Percentiles rank a stretch among this genome's conserved stretches.
Evolutionary conservation across 352 stramenopile species (phyloP).

Genomic region (Blastocystis hominis): DNA sequence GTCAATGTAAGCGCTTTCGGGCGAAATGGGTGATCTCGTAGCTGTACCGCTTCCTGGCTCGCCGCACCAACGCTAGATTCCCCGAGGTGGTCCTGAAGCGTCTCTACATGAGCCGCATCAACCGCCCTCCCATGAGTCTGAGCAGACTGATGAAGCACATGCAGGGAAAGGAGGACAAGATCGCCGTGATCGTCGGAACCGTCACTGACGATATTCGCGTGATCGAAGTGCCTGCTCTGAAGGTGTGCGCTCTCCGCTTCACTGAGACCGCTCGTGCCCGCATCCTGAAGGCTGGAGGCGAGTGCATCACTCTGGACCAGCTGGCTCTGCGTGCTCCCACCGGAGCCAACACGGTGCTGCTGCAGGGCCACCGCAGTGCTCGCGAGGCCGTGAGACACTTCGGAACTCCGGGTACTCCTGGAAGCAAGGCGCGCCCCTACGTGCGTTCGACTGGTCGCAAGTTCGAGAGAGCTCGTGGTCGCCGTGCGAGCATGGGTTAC

Average conservation of each 20-base stretch:
- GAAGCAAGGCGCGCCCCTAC: conserved; percentile 79
- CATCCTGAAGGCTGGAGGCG: conserved; percentile 90
- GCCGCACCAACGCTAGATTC: conserved; percentile 96
- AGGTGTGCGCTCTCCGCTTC: conserved; percentile 89
- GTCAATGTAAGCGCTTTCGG: conserved; percentile 69
- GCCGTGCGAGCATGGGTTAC: conserved; percentile 94
- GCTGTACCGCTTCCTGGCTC: conserved; percentile 88
- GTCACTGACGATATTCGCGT: conserved; percentile 98
- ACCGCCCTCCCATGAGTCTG: conserved; percentile 91
- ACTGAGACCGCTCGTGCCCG: no score
- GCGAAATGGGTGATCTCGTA: conserved; percentile 62
- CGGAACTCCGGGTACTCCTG: conserved; percentile 65
- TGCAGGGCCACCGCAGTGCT: conserved; percentile 88
- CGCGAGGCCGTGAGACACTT: conserved; percentile 96
- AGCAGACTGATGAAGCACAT: conserved; percentile 89
- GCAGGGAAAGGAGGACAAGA: conserved; percentile 95
- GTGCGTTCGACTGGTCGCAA: conserved; percentile 83
- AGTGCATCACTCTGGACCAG: conserved; percentile 99
- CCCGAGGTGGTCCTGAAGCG: conserved; percentile 92
- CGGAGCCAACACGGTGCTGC: conserved; percentile 92
- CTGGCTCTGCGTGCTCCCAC: conserved; percentile 89
- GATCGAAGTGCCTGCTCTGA: conserved; percentile 84
- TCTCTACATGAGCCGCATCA: conserved; percentile 97
- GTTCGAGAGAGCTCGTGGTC: conserved; percentile 88
- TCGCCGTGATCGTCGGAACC: conserved; percentile 90